These are phyloP conservation scores for Eucalyptus decipiens DNA, from an alignment of 345 rosid species.

Conservation along the genomic window DNA sequence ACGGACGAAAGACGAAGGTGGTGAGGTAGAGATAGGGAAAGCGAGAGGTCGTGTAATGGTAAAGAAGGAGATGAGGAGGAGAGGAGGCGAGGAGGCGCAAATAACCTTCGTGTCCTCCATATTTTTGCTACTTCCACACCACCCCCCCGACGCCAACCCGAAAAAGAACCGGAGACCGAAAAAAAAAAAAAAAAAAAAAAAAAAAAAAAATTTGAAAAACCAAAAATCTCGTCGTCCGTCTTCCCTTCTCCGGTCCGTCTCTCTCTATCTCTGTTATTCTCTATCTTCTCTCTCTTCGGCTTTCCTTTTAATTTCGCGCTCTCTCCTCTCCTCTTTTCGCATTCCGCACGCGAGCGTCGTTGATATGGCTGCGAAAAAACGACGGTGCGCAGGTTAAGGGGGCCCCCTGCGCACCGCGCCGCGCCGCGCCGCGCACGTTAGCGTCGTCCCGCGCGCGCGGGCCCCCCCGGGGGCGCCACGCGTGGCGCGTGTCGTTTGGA, in stretches of 20 bases:
- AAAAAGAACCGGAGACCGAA: not conserved
- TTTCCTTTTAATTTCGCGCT: not conserved
- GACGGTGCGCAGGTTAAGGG: constrained; percentile 15
- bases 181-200: not conserved
- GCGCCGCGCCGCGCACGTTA: not conserved
- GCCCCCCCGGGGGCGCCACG: not conserved
- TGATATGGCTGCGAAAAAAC: not conserved
- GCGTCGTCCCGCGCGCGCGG: not conserved
- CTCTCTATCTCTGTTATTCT: not conserved
- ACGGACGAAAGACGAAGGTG: not conserved
- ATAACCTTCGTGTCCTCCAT: constrained; percentile 57
- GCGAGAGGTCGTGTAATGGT: constrained; percentile 19
- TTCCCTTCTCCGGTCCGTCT: not conserved
- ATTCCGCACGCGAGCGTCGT: not conserved
- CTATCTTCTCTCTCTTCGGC: not conserved
- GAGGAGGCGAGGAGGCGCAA: constrained; percentile 7
- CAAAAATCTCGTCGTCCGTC: not conserved
- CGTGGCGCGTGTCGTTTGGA: not conserved
- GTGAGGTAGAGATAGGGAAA: not conserved
- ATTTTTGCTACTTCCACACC: constrained; percentile 74
- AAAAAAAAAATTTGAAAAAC: not conserved
- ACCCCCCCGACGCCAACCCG: not conserved
- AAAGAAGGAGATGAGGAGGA: not conserved
- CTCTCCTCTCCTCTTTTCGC: not conserved
- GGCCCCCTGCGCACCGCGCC: not conserved